phyloP scores from a whole-genome alignment of 345 rosid genomes.

The Salix arbutifolia region DNA sequence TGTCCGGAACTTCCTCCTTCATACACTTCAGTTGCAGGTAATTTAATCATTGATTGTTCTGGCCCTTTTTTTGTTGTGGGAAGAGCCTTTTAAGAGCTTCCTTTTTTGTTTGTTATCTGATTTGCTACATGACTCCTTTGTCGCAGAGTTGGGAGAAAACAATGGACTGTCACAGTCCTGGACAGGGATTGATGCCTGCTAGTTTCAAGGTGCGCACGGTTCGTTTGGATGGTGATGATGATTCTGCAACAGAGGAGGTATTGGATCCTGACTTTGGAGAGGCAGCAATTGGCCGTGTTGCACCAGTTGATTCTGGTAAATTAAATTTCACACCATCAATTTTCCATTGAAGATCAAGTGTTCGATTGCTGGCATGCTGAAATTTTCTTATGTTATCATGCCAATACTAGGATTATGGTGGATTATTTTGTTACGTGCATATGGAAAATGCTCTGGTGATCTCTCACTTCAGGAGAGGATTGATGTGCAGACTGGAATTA shows the following conservation, averaged over 20 bases:
- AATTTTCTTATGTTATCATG: conserved; percentile 13
- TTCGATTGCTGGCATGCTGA: background rate
- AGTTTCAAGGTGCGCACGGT: conserved; percentile 86
- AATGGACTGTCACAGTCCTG: conserved; percentile 93
- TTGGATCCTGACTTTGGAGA: conserved; percentile 96
- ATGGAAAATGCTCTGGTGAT: conserved; percentile 86
- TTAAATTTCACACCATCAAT: background rate
- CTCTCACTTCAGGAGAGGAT: conserved; percentile 80
- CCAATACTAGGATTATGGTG: conserved; percentile 79
- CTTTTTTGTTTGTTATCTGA: background rate
- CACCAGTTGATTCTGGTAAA: conserved; percentile 92
- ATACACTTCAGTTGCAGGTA: conserved; percentile 34
- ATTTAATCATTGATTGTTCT: background rate
- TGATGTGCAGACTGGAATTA: conserved; percentile 95
- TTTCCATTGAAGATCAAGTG: background rate
- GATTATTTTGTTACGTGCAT: conserved; percentile 86
- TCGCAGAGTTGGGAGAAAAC: conserved; percentile 97
- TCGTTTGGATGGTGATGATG: conserved; percentile 83
- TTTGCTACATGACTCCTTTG: background rate
- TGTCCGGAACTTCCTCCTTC: conserved; percentile 28
- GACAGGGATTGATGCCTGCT: conserved; percentile 96
- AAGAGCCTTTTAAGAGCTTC: background rate
- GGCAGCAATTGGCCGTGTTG: conserved; percentile 98
- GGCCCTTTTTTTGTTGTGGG: background rate
- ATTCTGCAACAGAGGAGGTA: conserved; percentile 73